These are phyloP conservation scores for Fusarium sp. DNA, from an alignment of 2,329 filamentous ascomycete genomes.

Conservation along the genomic window DNA sequence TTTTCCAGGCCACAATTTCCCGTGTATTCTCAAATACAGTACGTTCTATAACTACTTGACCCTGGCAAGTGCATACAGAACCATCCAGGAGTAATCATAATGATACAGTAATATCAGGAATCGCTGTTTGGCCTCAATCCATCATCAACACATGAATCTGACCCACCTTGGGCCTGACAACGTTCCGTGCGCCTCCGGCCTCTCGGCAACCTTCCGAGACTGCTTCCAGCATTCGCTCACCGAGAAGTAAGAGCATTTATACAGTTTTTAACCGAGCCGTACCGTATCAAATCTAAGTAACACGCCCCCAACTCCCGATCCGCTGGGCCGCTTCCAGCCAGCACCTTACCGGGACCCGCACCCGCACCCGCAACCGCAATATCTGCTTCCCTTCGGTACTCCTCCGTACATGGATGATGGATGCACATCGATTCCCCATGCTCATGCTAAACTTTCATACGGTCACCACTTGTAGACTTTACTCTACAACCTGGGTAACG, in stretches of 20 bases:
- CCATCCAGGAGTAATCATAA: constrained; percentile 1
- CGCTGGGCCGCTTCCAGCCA: constrained; percentile 42
- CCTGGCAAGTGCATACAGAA: constrained; percentile 7
- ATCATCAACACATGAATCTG: constrained; percentile 11
- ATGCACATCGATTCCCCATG: constrained; percentile 7
- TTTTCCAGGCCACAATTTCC: constrained; percentile 19
- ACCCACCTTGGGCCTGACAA: constrained; percentile 17
- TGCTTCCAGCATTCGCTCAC: constrained; percentile 23
- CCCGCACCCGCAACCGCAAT: constrained; percentile 15
- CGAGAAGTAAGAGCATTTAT: constrained; percentile 17
- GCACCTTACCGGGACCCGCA: constrained; percentile 27
- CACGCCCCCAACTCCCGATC: constrained; percentile 39
- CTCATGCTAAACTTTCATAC: constrained; percentile 20
- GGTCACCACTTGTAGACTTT: constrained; percentile 38
- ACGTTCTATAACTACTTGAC: constrained; percentile 15
- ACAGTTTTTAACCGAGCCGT: neutral
- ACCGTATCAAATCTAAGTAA: neutral
- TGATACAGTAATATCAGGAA: constrained; percentile 9
- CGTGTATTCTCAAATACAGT: constrained; percentile 12
- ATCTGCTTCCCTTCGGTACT: constrained; percentile 8
- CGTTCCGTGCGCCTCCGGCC: constrained; percentile 44
- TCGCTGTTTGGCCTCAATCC: constrained; percentile 14
- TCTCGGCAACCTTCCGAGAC: constrained; percentile 45
- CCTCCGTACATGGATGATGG: constrained; percentile 10
- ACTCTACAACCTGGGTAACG: constrained; percentile 14